Evolutionary conservation across 768 basidiomycete genomes (phyloP), one percentile per base, ranked within the genome.

Genomic region (Panaeolus papilionaceus): DNA sequence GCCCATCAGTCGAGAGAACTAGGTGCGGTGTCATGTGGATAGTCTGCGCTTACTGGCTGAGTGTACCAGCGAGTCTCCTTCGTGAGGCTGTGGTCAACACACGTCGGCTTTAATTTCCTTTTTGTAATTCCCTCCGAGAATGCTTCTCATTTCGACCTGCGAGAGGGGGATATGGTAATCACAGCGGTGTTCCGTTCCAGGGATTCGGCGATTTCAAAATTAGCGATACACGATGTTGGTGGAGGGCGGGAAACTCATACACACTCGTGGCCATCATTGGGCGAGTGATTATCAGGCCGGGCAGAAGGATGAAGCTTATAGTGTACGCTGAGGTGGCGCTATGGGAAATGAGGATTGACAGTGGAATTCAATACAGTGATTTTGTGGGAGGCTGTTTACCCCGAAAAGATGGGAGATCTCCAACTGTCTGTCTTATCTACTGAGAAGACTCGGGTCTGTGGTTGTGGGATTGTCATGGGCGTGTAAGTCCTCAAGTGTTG

Each of bases 1-100:
- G 54, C 54, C 54, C 54, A 51, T 51, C 47, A 51, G 18, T 51
- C 26, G 47, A 26, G 47, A 20, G 47, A 44, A 44, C 42, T 44
- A 18, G 42, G 47, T 26, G 26, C 26, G 20, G 23, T 51, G 47
- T 51, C 47, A 51, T 51, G 47, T 51, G 47, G 47, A 12, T 51
- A 12, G 3, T 6, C 3, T 51, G 47, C 20, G 26, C 7, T 51
- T 51, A 51, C 20, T 40, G 9, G 39, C 42, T 44, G 42, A 33
- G 26, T 26, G 47, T 18, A 12, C 5, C 7, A 18, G 47, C 26
- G 47, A 26, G 47, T 23, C 33, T 33, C 8, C 6, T 51, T 51
- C 9, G 26, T 12, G 47, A 51, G 47, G 47, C 47, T 51, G 47
- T 51, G 47, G 47, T 44, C 42, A 40, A 40, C 9, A 40, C 9